Evolutionary conservation across 1,284 basidiomycete species (phyloP).

Genomic region (Vanrija pseudolonga): DNA sequence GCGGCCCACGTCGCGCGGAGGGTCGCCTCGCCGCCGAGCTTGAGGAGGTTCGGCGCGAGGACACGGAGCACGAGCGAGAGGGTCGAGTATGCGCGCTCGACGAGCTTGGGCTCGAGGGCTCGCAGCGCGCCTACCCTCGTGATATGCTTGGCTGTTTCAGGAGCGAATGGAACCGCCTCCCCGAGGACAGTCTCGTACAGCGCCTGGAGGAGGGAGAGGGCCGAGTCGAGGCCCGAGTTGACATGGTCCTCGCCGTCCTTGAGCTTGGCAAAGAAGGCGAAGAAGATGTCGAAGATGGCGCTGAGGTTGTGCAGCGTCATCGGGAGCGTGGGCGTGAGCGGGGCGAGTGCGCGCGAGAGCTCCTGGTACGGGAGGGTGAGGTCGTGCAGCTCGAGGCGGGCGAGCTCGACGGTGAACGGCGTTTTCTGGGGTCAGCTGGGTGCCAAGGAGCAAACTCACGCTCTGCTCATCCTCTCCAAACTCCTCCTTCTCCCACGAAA

Average conservation of each 20-base stretch:
- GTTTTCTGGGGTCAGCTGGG: slow-evolving; percentile 33
- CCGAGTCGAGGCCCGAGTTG: slow-evolving; percentile 44
- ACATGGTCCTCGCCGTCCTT: slow-evolving; percentile 29
- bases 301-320: slow-evolving; percentile 75
- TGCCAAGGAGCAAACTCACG: slow-evolving; percentile 16
- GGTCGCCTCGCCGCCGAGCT: slow-evolving; percentile 19
- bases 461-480: slow-evolving; percentile 40
- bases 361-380: slow-evolving; percentile 69
- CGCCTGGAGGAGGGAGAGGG: slow-evolving; percentile 40
- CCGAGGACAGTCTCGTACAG: slow-evolving; percentile 51
- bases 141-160: slow-evolving; percentile 28
- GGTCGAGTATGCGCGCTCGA: slow-evolving; percentile 47
- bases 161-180: slow-evolving; percentile 32
- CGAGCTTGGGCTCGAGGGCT: slow-evolving; percentile 41
- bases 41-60: slow-evolving; percentile 34
- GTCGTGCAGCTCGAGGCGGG: slow-evolving; percentile 58
- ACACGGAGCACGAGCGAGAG: slow-evolving; percentile 42
- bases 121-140: slow-evolving; percentile 36
- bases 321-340: slow-evolving; percentile 70
- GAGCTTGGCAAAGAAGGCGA: slow-evolving; percentile 54
- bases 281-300: slow-evolving; percentile 52
- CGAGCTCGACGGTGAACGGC: slow-evolving; percentile 44
- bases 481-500: slow-evolving; percentile 45
- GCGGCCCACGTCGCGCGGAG: slow-evolving; percentile 34
- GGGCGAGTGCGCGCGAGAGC: slow-evolving; percentile 61